A percentile compares a stretch with the other conserved stretches of the same genome.
Evolutionary conservation across 108 stramenopile species (phyloP).

Genomic region (Nannochloropsis salina): DNA sequence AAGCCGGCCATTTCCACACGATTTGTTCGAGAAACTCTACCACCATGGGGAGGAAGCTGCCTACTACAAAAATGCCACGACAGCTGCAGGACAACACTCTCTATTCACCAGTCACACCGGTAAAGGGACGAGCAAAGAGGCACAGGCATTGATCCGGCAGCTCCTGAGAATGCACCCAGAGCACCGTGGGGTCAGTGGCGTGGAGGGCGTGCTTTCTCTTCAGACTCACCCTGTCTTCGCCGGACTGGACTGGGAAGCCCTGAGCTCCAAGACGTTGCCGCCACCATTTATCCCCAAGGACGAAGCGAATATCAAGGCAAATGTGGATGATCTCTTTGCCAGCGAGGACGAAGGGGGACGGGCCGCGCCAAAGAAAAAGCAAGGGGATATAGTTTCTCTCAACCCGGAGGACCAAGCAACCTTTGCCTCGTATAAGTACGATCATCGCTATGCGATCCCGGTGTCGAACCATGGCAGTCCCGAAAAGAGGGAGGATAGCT

Average conservation of each 20-base stretch:
- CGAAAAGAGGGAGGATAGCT: background rate
- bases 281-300: slow-evolving; percentile 11
- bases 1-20: background rate
- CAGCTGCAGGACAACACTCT: background rate
- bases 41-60: background rate
- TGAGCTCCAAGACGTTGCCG: background rate
- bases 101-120: background rate
- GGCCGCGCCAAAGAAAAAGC: background rate
- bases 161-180: background rate
- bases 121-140: background rate
- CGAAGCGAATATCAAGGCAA: background rate
- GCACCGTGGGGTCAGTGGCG: background rate
- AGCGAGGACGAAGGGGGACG: background rate
- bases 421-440: background rate
- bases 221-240: background rate
- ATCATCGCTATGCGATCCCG: background rate
- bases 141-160: background rate
- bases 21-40: background rate
- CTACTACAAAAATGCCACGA: background rate
- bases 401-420: background rate
- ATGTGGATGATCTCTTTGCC: background rate
- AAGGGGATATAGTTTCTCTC: background rate
- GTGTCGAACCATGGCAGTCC: background rate
- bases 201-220: background rate
- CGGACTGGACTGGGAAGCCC: slow-evolving; percentile 16